A percentile compares a stretch with the other conserved stretches of the same genome.
phyloP scores from a whole-genome alignment of 2,329 filamentous ascomycete genomes.

The Colletotrichum lindemuthianum region DNA sequence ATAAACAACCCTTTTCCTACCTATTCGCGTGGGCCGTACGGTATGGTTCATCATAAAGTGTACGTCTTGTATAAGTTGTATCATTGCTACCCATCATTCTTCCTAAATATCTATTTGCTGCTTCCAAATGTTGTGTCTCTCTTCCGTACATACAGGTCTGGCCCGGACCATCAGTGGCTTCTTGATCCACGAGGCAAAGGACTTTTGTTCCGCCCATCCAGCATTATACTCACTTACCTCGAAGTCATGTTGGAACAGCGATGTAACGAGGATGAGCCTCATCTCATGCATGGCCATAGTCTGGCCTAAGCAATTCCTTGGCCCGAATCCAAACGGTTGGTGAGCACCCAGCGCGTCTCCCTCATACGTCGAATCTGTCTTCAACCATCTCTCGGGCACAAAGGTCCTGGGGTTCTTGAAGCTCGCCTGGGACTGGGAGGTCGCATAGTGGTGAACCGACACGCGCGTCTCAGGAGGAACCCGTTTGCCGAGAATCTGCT shows the following conservation, averaged over 20 bases:
- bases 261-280: conserved; percentile 53
- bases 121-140: not conserved
- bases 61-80: too few relatives aligned
- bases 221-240: conserved; percentile 16
- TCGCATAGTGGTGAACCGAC: conserved; percentile 53
- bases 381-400: conserved; percentile 25
- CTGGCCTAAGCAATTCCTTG: conserved; percentile 65
- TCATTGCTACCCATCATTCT: too few relatives aligned
- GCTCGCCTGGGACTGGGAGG: conserved; percentile 53
- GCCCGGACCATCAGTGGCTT: conserved; percentile 19
- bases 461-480: conserved; percentile 44
- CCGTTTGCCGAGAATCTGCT: conserved; percentile 42
- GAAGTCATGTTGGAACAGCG: conserved; percentile 18
- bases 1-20: too few relatives aligned
- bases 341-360: conserved; percentile 52
- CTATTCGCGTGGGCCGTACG: too few relatives aligned
- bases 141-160: not conserved
- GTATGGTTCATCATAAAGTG: too few relatives aligned
- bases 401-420: conserved; percentile 53
- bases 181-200: conserved; percentile 29
- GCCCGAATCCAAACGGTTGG: conserved; percentile 62
- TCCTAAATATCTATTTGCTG: too few relatives aligned
- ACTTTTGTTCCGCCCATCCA: conserved; percentile 15
- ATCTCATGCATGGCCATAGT: conserved; percentile 65
- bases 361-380: conserved; percentile 17